Evolutionary conservation across 306 rosid species (phyloP), one percentile per base, ranked within the genome.

Genomic region (Begonia peltatifolia): DNA sequence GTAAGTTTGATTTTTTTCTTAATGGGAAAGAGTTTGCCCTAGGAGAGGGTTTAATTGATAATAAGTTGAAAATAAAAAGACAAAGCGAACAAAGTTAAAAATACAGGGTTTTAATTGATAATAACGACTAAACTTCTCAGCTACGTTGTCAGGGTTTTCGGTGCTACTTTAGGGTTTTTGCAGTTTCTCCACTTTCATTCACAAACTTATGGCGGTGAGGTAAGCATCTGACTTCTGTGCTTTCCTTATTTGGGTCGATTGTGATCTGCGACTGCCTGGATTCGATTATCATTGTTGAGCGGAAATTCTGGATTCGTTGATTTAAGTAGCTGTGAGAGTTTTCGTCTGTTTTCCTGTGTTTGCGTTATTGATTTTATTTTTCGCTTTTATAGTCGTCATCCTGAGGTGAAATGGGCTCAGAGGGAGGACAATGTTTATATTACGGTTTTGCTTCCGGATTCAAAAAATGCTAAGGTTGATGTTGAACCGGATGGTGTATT

Each of bases 401-500:
- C 96, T 3, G 96, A 87, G 69, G 74, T 87, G 54, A 87, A 87
- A 79, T 87, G 96, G 96, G 89, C 96, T 58, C 82, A 87, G 75
- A 87, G 96, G 69, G 76, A 12, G 23, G 94, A 83, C 74, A 80
- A 78, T 79, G 87, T 87, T 52, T 87, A 63, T 60, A 23, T 87
- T 59, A 87, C 96, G 0, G 94, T 87, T 54, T 76, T 55, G 50
- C 70, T 87, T 61, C 74, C 96, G 8, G 96, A 87, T 66, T 72
- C 96, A 2, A 83, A 80, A 68, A 61, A 78, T 55, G 80, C 90
- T 0, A 78, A 80, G 75, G 94, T 87, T 58, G 77, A 83, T 63
- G 89, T 87, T 47, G 78, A 82, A 9, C 96, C 94, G 0, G 87
- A 78, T 11, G 94, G 96, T 4, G 25, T 47, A 30, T 87, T 87